Base-by-base conservation (phyloP, 306 rosid genomes). In the Styphnolobium japonicum region DNA sequence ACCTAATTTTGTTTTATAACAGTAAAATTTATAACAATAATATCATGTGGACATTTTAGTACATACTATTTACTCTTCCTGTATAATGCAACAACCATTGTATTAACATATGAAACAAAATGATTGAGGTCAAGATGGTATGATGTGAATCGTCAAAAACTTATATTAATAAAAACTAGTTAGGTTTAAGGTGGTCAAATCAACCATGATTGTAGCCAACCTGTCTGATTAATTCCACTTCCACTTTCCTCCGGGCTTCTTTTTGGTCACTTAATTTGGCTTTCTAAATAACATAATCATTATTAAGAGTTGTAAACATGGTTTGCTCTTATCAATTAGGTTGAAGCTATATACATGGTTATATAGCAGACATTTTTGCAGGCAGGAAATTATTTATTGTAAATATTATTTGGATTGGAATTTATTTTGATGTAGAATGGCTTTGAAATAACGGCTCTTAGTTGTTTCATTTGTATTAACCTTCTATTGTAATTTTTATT, bases 161-260 rank as follows among this genome's bases (percentile, higher is more conserved):
- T 33, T 88, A 33, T 11, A 66, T 76, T 66, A 73, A 83, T 9
- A 7, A 57, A 23, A 80, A 76, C 55, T 37, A 27, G 76, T 75
- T 66, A 82, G 81, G 87, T 72, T 72, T 63, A 51, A 68, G 88
- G 88, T 70, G 86, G 92, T 88, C 88, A 88, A 81, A 75, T 79
- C 56, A 33, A 57, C 67, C 75, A 86, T 86, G 73, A 86, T 86
- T 80, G 69, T 75, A 64, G 82, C 84, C 87, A 76, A 88, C 85
- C 88, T 88, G 87, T 81, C 80, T 75, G 52, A 86, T 75, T 84
- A 61, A 84, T 86, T 81, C 34, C 64, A 34, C 14, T 53, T 61
- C 36, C 39, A 33, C 80, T 73, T 82, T 66, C 49, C 52, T 60
- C 25, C 0, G 1, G 11, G 21, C 43, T 74, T 77, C 63, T 37